These are phyloP conservation scores for Echites panduratus DNA, from an alignment of 257 asterid genomes.

Conservation along the genomic window DNA sequence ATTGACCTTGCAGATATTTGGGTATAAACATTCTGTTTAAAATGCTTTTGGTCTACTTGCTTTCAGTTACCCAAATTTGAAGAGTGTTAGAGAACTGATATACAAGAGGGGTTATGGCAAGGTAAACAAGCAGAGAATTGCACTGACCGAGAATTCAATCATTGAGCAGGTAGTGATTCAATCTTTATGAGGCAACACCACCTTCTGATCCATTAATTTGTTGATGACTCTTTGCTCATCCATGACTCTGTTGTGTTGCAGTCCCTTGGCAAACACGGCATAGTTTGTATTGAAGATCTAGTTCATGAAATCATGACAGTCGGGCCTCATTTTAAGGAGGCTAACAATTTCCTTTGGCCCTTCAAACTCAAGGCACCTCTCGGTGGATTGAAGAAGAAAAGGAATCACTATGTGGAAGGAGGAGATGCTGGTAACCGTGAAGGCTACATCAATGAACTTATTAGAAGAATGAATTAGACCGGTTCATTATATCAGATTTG, in stretches of 20 bases:
- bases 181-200: background rate
- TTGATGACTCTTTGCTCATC: background rate
- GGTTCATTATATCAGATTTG: background rate
- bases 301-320: constrained; percentile 55
- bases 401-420: constrained; percentile 58
- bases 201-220: background rate
- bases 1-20: background rate
- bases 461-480: constrained; percentile 51
- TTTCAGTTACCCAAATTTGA: constrained; percentile 59
- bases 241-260: constrained; percentile 9
- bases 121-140: constrained; percentile 62
- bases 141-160: constrained; percentile 61
- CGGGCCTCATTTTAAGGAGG: constrained; percentile 56
- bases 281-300: constrained; percentile 50
- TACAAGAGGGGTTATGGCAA: constrained; percentile 80
- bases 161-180: constrained; percentile 44
- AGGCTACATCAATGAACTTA: constrained; percentile 47
- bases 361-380: constrained; percentile 57
- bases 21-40: background rate
- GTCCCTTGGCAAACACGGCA: constrained; percentile 49
- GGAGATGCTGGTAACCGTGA: constrained; percentile 65
- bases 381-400: constrained; percentile 60
- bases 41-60: background rate
- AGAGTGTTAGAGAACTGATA: constrained; percentile 58
- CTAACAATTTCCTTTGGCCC: constrained; percentile 60